phyloP scores from a whole-genome alignment of 345 rosid genomes.

The Populus pruinosa region DNA sequence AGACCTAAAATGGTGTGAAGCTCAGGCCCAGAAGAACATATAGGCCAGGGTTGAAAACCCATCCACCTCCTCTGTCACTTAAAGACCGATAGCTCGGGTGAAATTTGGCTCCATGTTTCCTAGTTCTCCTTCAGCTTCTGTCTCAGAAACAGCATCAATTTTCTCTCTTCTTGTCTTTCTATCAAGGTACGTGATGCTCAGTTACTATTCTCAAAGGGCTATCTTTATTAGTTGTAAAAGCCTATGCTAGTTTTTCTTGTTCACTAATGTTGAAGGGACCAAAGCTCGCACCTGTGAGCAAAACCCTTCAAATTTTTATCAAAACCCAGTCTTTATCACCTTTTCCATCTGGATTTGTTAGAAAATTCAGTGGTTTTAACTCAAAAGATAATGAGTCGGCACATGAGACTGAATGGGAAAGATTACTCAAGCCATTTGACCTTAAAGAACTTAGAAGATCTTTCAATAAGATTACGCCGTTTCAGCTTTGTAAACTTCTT shows the following conservation, averaged over 20 bases:
- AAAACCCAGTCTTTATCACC: neutral
- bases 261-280: constrained; percentile 43
- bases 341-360: constrained; percentile 23
- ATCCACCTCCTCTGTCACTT: too few relatives aligned
- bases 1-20: too few relatives aligned
- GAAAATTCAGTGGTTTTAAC: constrained; percentile 9
- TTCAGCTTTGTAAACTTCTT: constrained; percentile 38
- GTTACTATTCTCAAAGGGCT: neutral
- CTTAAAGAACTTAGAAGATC: constrained; percentile 54
- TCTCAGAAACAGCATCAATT: neutral
- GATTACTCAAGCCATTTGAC: constrained; percentile 74
- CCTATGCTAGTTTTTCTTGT: neutral
- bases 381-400: constrained; percentile 24
- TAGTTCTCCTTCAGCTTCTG: neutral
- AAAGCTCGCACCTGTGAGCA: constrained; percentile 34
- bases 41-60: too few relatives aligned
- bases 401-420: constrained; percentile 71
- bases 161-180: neutral
- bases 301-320: constrained; percentile 23
- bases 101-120: neutral
- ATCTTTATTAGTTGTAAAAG: neutral
- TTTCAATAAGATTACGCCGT: constrained; percentile 26
- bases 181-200: neutral
- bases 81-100: neutral
- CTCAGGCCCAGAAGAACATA: too few relatives aligned